Evolutionary conservation across 106 monocot genomes (phyloP).

Genomic region (Acorus calamus): DNA sequence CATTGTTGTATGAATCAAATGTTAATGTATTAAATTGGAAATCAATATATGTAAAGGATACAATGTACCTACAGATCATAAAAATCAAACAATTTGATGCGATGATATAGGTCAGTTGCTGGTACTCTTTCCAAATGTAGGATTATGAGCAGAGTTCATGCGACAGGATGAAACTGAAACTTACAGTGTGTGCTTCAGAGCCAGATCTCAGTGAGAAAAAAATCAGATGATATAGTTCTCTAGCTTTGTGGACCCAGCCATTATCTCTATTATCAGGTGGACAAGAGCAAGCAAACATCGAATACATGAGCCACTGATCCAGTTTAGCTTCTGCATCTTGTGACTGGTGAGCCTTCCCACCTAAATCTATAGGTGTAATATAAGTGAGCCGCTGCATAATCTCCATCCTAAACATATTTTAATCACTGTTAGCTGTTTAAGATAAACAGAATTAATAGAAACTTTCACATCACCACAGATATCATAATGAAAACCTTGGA

Average conservation of each 20-base stretch:
- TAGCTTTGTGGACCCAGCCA: constrained; percentile 38
- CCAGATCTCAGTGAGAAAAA: constrained; percentile 88
- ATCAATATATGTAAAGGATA: no score
- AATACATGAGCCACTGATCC: constrained; percentile 96
- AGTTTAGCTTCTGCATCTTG: constrained; percentile 78
- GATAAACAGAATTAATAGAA: no score
- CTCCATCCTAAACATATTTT: constrained; percentile 38
- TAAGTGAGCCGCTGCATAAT: constrained; percentile 65
- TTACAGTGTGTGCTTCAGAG: constrained; percentile 80
- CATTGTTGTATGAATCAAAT: no score
- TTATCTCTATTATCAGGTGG: constrained; percentile 79
- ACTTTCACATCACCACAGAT: no score
- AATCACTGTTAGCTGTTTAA: no score
- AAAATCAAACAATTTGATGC: no score
- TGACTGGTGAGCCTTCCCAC: constrained; percentile 81
- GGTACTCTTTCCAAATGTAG: not conserved
- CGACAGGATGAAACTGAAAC: constrained; percentile 5
- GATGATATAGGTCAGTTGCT: not conserved
- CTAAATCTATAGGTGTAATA: constrained; percentile 78
- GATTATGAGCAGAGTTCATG: not conserved
- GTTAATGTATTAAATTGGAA: no score
- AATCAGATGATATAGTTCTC: constrained; percentile 84
- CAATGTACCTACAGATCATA: no score
- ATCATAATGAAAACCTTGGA: no score
- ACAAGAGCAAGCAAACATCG: constrained; percentile 93